Evolutionary conservation across 2,329 filamentous ascomycete genomes (phyloP).

Genomic region (Alternaria sp.): DNA sequence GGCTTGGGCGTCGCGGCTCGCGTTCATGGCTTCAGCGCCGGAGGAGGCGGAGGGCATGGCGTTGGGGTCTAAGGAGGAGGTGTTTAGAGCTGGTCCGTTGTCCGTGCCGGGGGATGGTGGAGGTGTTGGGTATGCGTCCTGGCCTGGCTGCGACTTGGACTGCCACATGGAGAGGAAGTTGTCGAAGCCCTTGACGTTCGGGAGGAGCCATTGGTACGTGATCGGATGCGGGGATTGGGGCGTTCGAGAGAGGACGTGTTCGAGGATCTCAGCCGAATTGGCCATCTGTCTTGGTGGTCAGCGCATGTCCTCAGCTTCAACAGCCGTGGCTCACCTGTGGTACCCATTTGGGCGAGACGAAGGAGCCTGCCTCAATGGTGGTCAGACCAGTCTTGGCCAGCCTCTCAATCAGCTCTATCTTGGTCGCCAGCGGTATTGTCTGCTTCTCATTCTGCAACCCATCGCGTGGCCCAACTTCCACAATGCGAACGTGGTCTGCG

Average conservation of each 20-base stretch:
- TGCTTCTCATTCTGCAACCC: constrained; percentile 86
- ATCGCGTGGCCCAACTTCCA: constrained; percentile 85
- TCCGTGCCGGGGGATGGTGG: constrained; percentile 47
- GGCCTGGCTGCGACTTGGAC: constrained; percentile 45
- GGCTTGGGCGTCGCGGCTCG: constrained; percentile 15
- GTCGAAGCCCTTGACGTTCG: constrained; percentile 75
- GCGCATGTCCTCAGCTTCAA: constrained; percentile 46
- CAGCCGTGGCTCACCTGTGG: constrained; percentile 66
- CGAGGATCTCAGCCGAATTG: constrained; percentile 75
- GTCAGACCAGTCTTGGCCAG: constrained; percentile 71
- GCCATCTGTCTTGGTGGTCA: constrained; percentile 66
- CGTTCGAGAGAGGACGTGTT: constrained; percentile 67
- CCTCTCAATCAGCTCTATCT: constrained; percentile 75
- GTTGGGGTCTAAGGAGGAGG: constrained; percentile 52
- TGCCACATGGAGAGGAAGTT: constrained; percentile 63
- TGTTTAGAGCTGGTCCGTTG: constrained; percentile 49
- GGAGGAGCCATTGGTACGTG: constrained; percentile 80
- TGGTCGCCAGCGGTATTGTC: constrained; percentile 72
- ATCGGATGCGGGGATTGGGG: constrained; percentile 62
- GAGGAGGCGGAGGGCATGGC: constrained; percentile 48
- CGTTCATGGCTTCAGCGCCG: constrained; percentile 42
- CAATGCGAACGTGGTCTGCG: constrained; percentile 62
- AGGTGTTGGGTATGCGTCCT: constrained; percentile 58
- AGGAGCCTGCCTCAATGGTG: constrained; percentile 81
- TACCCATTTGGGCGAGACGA: constrained; percentile 84